Conservation (phyloP, 2,329 filamentous ascomycete genomes). For the Xylaria sp. region DNA sequence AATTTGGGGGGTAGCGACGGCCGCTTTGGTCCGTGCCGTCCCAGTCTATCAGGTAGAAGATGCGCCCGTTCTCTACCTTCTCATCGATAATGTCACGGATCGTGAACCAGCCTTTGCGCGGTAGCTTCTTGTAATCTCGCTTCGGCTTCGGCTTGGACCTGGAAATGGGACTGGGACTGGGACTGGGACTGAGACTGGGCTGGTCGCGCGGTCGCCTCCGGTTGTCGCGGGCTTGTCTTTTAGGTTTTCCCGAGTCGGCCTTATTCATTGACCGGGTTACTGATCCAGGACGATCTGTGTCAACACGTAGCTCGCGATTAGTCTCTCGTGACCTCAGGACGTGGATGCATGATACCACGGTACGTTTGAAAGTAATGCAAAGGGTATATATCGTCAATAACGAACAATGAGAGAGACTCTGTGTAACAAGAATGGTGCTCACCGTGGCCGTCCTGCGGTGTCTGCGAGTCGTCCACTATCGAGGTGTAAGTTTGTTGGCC, state of each 20-base stretch:
- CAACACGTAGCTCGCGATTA: constrained; percentile 42
- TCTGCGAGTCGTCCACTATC: constrained; percentile 27
- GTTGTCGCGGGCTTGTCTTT: constrained; percentile 20
- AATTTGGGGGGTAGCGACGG: constrained; percentile 59
- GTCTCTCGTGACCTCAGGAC: constrained; percentile 12
- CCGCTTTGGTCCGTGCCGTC: constrained; percentile 61
- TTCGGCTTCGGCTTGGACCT: constrained; percentile 23
- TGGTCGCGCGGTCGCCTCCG: constrained; percentile 23
- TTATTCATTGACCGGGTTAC: constrained; percentile 45
- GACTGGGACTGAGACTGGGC: background rate
- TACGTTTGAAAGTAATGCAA: background rate
- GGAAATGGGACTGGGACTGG: background rate
- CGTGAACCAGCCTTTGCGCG: constrained; percentile 42
- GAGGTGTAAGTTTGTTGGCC: constrained; percentile 25
- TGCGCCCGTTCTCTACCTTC: constrained; percentile 47
- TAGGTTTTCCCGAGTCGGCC: constrained; percentile 25
- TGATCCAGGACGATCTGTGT: constrained; percentile 39
- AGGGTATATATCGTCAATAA: background rate
- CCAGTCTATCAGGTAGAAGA: constrained; percentile 68
- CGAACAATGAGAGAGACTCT: background rate
- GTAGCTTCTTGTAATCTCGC: constrained; percentile 20
- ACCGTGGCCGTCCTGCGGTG: constrained; percentile 43
- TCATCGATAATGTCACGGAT: constrained; percentile 55
- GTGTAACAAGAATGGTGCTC: constrained; percentile 32
- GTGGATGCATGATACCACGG: background rate